Conservation (phyloP, 169 alveolate genomes). For the Plasmodium berghei region DNA sequence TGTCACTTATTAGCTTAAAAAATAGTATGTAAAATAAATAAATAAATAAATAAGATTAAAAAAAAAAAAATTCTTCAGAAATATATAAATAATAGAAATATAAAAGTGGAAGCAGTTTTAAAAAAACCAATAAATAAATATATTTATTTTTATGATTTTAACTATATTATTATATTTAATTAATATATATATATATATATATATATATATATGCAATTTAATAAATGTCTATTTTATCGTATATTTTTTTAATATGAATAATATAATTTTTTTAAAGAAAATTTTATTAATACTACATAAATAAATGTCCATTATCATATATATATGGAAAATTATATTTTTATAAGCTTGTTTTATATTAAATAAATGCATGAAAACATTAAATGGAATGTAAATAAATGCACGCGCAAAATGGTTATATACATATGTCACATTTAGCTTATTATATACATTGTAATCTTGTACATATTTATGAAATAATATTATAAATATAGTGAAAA, state of each 20-base stretch:
- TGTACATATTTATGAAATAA: too few species aligned
- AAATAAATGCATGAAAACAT: neutral
- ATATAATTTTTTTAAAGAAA: neutral
- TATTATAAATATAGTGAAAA: too few species aligned
- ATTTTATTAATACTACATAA: neutral
- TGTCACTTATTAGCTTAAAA: too few species aligned
- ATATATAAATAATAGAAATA: too few species aligned
- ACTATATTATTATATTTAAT: conserved; percentile 1
- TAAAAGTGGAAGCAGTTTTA: too few species aligned
- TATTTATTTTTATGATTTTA: neutral
- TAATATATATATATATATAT: neutral
- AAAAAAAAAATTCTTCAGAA: neutral
- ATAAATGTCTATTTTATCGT: conserved; percentile 3
- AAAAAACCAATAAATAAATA: neutral
- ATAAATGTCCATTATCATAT: neutral
- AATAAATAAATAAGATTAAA: neutral
- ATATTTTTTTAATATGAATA: neutral
- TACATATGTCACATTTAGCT: neutral
- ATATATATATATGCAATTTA: conserved; percentile 1
- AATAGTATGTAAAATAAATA: too few species aligned
- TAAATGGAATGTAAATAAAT: neutral
- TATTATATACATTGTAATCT: too few species aligned
- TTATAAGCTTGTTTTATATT: conserved; percentile 1
- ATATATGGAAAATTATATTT: neutral
- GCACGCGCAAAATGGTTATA: neutral